Conservation (phyloP, 495 filamentous ascomycete species). For the Penicillium samsonianum region DNA sequence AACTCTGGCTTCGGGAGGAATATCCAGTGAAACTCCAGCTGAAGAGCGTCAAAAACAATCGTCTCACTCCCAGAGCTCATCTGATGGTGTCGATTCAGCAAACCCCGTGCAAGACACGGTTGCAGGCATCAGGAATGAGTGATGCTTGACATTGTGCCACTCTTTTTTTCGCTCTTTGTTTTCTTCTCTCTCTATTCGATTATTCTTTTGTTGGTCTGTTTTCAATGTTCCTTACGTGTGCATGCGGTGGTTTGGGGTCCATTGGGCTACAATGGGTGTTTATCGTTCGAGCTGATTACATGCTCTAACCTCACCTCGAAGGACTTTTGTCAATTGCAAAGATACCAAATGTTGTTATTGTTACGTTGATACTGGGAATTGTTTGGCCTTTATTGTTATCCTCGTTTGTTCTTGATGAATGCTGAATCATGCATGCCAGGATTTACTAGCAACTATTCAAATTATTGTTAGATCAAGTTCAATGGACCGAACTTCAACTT, state of each 20-base stretch:
- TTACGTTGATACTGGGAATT: neutral
- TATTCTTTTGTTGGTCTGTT: neutral
- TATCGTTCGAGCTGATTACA: neutral
- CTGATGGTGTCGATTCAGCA: neutral
- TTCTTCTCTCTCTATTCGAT: neutral
- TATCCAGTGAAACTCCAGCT: neutral
- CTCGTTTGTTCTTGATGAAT: neutral
- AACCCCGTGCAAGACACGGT: neutral
- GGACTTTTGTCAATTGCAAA: neutral
- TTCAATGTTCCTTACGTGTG: neutral
- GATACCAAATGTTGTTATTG: neutral
- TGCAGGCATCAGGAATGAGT: neutral
- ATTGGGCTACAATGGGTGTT: neutral
- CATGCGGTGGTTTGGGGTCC: neutral
- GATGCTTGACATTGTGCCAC: neutral
- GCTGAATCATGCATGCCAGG: neutral
- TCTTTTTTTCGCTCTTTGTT: neutral
- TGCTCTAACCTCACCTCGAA: neutral
- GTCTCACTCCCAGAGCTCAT: too few species aligned
- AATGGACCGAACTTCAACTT: neutral
- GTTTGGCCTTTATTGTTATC: neutral
- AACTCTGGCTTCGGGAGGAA: neutral
- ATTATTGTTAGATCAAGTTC: neutral
- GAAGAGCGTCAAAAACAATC: neutral
- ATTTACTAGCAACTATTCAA: neutral